phyloP scores from a whole-genome alignment of 495 filamentous ascomycete species.

The Aspergillus cavernicola region DNA sequence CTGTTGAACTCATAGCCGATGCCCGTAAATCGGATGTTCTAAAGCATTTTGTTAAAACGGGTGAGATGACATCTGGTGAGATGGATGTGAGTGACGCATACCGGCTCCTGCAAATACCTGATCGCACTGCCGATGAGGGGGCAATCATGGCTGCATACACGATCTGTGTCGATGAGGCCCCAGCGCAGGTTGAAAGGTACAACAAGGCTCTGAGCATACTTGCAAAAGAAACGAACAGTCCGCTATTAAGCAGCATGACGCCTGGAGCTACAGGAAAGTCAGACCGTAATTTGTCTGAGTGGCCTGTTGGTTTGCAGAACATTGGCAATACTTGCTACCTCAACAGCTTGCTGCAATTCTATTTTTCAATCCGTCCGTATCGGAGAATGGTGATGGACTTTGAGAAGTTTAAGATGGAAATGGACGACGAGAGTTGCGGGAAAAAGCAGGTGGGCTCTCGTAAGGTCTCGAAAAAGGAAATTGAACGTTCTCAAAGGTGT shows the following conservation, averaged over 20 bases:
- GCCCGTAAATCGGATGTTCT: constrained; percentile 51
- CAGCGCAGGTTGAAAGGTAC: constrained; percentile 45
- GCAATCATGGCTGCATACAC: constrained; percentile 50
- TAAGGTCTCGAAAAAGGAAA: constrained; percentile 55
- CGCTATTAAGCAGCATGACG: constrained; percentile 35
- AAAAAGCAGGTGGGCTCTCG: constrained; percentile 64
- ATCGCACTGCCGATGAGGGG: constrained; percentile 49
- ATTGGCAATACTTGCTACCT: constrained; percentile 98
- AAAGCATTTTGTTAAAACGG: constrained; percentile 53
- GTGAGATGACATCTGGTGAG: constrained; percentile 46
- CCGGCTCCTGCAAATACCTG: constrained; percentile 50
- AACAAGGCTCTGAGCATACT: constrained; percentile 48
- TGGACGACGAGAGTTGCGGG: constrained; percentile 54
- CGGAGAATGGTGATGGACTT: constrained; percentile 75
- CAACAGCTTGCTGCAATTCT: constrained; percentile 94
- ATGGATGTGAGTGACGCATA: constrained; percentile 60
- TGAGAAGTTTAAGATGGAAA: constrained; percentile 61
- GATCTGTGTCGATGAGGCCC: constrained; percentile 46
- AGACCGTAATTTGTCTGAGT: constrained; percentile 39
- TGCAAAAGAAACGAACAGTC: constrained; percentile 45
- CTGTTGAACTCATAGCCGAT: constrained; percentile 54
- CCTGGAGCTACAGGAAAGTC: constrained; percentile 31
- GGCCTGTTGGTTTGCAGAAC: constrained; percentile 83
- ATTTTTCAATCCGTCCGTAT: constrained; percentile 81
- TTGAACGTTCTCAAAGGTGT: constrained; percentile 70